Conservation (phyloP, 2,329 filamentous ascomycete genomes). For the Madurella mycetomatis region DNA sequence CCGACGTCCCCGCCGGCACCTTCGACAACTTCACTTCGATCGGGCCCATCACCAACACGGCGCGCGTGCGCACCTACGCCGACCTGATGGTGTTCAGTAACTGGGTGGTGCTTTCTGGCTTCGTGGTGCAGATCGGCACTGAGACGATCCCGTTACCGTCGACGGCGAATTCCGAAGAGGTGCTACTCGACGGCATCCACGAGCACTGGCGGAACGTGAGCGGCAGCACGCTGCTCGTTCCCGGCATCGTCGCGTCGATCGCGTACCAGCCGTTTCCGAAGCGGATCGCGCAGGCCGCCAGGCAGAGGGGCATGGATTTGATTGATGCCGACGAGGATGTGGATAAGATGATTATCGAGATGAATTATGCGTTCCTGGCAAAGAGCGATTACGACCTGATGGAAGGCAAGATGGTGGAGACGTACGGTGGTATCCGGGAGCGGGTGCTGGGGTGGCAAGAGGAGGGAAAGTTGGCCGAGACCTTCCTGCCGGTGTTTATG, state of each 20-base stretch:
- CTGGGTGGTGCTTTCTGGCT: conserved; percentile 22
- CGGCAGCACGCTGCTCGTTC: conserved; percentile 8
- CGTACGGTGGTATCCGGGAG: conserved; percentile 32
- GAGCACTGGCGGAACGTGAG: conserved; percentile 22
- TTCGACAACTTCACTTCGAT: conserved; percentile 55
- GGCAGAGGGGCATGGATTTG: conserved; percentile 35
- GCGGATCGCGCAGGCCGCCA: conserved; percentile 31
- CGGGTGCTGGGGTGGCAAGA: conserved; percentile 31
- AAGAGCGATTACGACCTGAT: conserved; percentile 29
- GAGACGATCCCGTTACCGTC: conserved; percentile 25
- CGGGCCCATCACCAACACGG: conserved; percentile 36
- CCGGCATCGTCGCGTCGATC: conserved; percentile 20
- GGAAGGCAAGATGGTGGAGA: conserved; percentile 34
- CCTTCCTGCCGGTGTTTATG: conserved; percentile 40
- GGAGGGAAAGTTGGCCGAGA: conserved; percentile 33
- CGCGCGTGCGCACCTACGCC: conserved; percentile 20
- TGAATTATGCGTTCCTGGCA: conserved; percentile 38
- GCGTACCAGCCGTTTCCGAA: conserved; percentile 33
- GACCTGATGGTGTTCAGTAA: conserved; percentile 28
- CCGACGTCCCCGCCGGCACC: conserved; percentile 44
- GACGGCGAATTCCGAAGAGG: conserved; percentile 4
- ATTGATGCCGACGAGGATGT: conserved; percentile 36
- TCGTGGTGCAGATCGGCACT: conserved; percentile 25
- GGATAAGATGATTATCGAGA: conserved; percentile 40
- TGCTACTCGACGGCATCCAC: conserved; percentile 18